These are phyloP conservation scores for Collariella sp. DNA, from an alignment of 495 filamentous ascomycete genomes.

Conservation along the genomic window DNA sequence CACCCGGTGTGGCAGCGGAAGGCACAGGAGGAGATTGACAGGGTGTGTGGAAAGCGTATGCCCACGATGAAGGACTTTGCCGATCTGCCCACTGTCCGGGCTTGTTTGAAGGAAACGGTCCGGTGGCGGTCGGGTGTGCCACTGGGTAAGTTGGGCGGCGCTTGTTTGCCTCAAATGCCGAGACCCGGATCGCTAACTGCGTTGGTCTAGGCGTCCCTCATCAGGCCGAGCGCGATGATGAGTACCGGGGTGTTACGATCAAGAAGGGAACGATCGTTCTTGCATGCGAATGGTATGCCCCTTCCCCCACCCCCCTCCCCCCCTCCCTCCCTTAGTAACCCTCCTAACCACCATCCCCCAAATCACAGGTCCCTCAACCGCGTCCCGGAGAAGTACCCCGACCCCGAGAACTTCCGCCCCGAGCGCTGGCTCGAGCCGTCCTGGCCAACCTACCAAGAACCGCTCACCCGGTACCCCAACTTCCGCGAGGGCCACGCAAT, in stretches of 20 bases:
- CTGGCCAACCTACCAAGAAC: conserved; percentile 48
- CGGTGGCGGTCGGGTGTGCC: conserved; percentile 52
- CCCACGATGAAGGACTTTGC: conserved; percentile 41
- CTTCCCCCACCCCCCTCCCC: no score
- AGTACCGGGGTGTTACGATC: conserved; percentile 43
- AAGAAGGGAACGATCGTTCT: conserved; percentile 44
- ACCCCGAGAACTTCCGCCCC: conserved; percentile 47
- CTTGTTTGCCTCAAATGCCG: neutral
- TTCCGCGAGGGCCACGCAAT: conserved; percentile 42
- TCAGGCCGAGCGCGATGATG: conserved; percentile 43
- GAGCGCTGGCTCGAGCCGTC: conserved; percentile 44
- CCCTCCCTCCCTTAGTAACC: neutral
- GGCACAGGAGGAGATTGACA: conserved; percentile 51
- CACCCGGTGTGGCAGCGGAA: conserved; percentile 42
- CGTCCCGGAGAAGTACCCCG: conserved; percentile 40
- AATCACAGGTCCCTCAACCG: conserved; percentile 41
- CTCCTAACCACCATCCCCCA: neutral
- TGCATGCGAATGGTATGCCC: conserved; percentile 45
- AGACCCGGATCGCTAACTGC: conserved; percentile 1
- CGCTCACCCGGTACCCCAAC: conserved; percentile 43
- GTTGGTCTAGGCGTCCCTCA: conserved; percentile 40
- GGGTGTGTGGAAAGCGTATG: conserved; percentile 45
- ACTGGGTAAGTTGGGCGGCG: conserved; percentile 26
- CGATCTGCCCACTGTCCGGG: conserved; percentile 44
- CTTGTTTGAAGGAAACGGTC: conserved; percentile 51